phyloP scores from a whole-genome alignment of 768 basidiomycete genomes.

The Kwoniella dendrophila region DNA sequence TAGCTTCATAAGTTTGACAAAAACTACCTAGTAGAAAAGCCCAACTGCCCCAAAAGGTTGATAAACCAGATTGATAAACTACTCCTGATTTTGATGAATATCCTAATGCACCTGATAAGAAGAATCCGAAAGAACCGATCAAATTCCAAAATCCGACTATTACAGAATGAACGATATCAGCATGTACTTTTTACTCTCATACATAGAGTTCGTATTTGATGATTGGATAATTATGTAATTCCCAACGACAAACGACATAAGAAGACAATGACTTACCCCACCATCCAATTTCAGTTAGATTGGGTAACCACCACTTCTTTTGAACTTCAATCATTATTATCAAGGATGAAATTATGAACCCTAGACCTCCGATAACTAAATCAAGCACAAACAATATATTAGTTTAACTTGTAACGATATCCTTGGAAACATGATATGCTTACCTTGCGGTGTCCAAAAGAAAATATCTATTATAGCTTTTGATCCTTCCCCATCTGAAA shows the following conservation, averaged over 20 bases:
- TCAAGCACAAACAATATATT: not conserved
- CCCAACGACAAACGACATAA: not conserved
- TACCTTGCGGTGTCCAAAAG: conserved; percentile 65
- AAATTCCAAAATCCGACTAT: conserved; percentile 64
- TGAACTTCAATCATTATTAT: conserved; percentile 65
- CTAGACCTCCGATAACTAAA: conserved; percentile 64
- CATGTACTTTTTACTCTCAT: not conserved
- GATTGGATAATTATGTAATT: conserved; percentile 4
- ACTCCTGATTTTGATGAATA: conserved; percentile 57
- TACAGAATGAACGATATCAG: conserved; percentile 5
- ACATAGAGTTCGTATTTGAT: too few relatives aligned
- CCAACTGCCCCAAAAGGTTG: conserved; percentile 64
- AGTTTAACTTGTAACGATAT: not conserved
- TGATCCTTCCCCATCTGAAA: conserved; percentile 34
- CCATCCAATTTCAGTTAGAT: conserved; percentile 63
- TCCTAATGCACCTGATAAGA: conserved; percentile 64
- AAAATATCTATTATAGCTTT: conserved; percentile 60
- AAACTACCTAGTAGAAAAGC: conserved; percentile 67
- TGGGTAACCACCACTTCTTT: conserved; percentile 62
- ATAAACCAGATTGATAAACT: conserved; percentile 62
- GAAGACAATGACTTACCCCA: conserved; percentile 56
- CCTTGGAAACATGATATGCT: not conserved
- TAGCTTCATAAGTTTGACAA: conserved; percentile 62
- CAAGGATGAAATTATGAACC: conserved; percentile 60
- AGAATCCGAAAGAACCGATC: conserved; percentile 65